These are phyloP conservation scores for Macrophomina tecta DNA, from an alignment of 2,329 filamentous ascomycete genomes.

Conservation along the genomic window DNA sequence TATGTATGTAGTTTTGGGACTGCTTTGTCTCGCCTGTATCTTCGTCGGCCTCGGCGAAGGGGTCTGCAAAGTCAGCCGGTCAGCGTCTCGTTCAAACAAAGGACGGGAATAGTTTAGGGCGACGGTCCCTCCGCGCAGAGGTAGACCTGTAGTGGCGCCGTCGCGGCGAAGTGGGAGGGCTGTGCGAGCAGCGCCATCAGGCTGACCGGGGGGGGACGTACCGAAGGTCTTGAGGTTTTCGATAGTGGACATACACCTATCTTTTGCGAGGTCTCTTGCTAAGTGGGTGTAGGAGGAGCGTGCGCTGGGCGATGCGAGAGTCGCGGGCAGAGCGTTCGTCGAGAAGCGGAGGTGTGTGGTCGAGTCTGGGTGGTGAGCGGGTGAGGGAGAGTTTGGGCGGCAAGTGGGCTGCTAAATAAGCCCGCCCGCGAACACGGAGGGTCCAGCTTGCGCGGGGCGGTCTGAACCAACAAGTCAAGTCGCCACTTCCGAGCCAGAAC, in stretches of 20 bases:
- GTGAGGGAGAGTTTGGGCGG: slow-evolving; percentile 16
- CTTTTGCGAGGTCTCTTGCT: slow-evolving; percentile 59
- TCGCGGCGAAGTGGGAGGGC: neutral
- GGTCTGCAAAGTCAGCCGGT: slow-evolving; percentile 61
- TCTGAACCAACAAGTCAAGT: neutral
- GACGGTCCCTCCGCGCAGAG: neutral
- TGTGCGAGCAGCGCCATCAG: neutral
- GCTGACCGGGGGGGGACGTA: slow-evolving; percentile 55
- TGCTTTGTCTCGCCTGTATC: slow-evolving; percentile 94
- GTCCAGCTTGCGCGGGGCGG: slow-evolving; percentile 17
- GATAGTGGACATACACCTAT: slow-evolving; percentile 93
- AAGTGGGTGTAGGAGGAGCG: slow-evolving; percentile 36
- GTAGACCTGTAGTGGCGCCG: neutral
- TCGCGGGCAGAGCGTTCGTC: slow-evolving; percentile 19
- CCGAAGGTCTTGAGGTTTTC: slow-evolving; percentile 97
- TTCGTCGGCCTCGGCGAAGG: slow-evolving; percentile 99
- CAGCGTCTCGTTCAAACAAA: neutral
- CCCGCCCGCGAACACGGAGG: neutral
- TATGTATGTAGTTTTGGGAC: slow-evolving; percentile 98
- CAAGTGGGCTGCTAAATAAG: slow-evolving; percentile 15
- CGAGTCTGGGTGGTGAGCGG: slow-evolving; percentile 14
- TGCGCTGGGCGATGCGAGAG: slow-evolving; percentile 26
- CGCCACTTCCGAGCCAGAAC: slow-evolving; percentile 15
- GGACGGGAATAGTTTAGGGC: neutral
- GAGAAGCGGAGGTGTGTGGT: slow-evolving; percentile 12